These are phyloP conservation scores for Silybum marianum DNA, from an alignment of 129 eudicot species.

Conservation along the genomic window DNA sequence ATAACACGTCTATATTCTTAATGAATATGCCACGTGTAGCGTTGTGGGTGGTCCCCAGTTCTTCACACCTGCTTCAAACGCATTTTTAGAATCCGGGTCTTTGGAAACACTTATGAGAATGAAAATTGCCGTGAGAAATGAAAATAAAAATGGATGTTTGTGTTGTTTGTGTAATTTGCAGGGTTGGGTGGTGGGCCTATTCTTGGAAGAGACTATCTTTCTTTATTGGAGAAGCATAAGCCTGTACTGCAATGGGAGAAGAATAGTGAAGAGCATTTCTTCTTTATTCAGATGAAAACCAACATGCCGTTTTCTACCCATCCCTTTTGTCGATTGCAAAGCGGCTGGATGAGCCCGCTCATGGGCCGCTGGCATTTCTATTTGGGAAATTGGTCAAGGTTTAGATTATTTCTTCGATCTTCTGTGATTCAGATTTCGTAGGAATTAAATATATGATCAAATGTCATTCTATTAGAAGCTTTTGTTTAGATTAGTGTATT, in stretches of 20 bases:
- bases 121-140: background rate
- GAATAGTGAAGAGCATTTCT: slow-evolving; percentile 83
- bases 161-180: slow-evolving; percentile 17
- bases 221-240: slow-evolving; percentile 74
- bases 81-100: no score
- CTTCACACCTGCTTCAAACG: no score
- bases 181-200: slow-evolving; percentile 85
- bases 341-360: slow-evolving; percentile 82
- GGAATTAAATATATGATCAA: slow-evolving; percentile 1
- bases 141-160: background rate
- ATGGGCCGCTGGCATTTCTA: slow-evolving; percentile 85
- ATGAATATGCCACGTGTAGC: no score
- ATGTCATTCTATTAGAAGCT: background rate
- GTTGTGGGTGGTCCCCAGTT: no score
- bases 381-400: slow-evolving; percentile 99
- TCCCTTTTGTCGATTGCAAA: slow-evolving; percentile 59
- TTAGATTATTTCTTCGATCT: slow-evolving; percentile 77
- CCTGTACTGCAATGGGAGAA: slow-evolving; percentile 76
- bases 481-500: slow-evolving; percentile 18
- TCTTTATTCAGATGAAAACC: slow-evolving; percentile 58
- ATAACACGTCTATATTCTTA: no score
- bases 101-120: no score
- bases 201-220: slow-evolving; percentile 74
- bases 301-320: slow-evolving; percentile 84
- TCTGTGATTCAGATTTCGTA: slow-evolving; percentile 35